Conservation (phyloP, 768 basidiomycete genomes). For the Sistotremastrum niveocremeum region DNA sequence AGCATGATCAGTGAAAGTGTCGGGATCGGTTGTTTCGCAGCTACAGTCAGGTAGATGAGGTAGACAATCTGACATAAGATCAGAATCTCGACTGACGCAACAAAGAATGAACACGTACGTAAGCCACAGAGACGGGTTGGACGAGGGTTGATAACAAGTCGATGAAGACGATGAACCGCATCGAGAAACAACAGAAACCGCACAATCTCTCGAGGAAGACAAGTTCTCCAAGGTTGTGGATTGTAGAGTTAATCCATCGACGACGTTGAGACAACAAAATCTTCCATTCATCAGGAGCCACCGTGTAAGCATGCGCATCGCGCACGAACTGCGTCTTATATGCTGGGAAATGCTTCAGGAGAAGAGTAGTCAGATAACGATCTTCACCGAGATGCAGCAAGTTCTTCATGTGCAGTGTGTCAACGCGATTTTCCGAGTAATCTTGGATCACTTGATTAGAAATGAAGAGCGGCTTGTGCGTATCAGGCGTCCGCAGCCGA, state of each 20-base stretch:
- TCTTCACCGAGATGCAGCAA: conserved; percentile 95
- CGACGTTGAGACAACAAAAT: conserved; percentile 90
- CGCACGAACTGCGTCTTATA: conserved; percentile 94
- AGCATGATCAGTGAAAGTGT: conserved; percentile 83
- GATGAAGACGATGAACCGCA: conserved; percentile 97
- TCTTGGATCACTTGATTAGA: conserved; percentile 83
- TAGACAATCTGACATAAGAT: conserved; percentile 54
- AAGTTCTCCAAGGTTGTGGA: conserved; percentile 92
- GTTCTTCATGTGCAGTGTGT: conserved; percentile 98
- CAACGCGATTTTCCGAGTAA: conserved; percentile 92
- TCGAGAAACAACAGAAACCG: conserved; percentile 98
- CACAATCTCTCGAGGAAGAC: conserved; percentile 85
- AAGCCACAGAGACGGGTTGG: conserved; percentile 77
- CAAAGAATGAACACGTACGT: conserved; percentile 42
- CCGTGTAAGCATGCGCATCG: conserved; percentile 87
- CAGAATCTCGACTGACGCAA: neutral
- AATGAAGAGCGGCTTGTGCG: conserved; percentile 88
- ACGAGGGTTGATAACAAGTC: conserved; percentile 82
- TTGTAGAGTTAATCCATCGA: conserved; percentile 99
- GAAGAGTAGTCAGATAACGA: conserved; percentile 91
- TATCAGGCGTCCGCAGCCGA: conserved; percentile 87
- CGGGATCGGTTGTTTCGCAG: conserved; percentile 54
- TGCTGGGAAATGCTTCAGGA: conserved; percentile 89
- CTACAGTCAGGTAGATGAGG: conserved; percentile 70
- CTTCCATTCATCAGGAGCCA: conserved; percentile 93